Evolutionary conservation across 306 rosid genomes (phyloP), one percentile per base, ranked within the genome.

Genomic region (Pueraria montana): DNA sequence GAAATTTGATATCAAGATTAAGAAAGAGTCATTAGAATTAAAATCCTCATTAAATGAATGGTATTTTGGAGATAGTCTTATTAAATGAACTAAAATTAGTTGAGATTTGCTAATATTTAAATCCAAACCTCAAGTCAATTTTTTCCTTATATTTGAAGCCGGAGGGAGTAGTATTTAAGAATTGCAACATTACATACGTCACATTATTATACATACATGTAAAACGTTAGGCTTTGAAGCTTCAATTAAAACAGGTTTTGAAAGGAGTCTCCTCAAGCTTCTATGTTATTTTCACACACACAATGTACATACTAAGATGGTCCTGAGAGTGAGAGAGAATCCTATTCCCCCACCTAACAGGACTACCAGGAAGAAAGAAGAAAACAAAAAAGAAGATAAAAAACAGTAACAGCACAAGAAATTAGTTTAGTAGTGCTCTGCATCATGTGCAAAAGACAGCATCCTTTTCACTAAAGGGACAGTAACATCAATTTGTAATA

Each of bases 401-500:
- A 45, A 43, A 11, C 27, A 66, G 4, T 21, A 43, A 24, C 4
- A 70, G 6, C 48, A 10, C 30, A 68, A 43, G 38, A 69, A 69
- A 69, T 42, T 43, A 13, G 21, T 69, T 42, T 43, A 13, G 21
- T 69, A 43, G 36, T 69, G 20, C 32, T 40, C 8, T 67, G 55
- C 11, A 13, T 21, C 59, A 71, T 14, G 59, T 45, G 58, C 12
- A 45, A 23, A 70, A 24, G 58, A 6, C 23, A 71, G 23, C 61
- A 74, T 6, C 70, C 59, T 26, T 56, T 53, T 40, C 42, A 40
- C 26, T n/a, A 27, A 66, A 56, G 8, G 45, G 38, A 32, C 50
- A 20, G 38, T 63, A 49, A 34, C 69, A 38, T 17, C 42, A 55
- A 82, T 42, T 30, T 50, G 76, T 27, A 75, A 42, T 56, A 58